phyloP scores from a whole-genome alignment of 192 early-diverging fungal genomes.

The Haplosporangium gracile region DNA sequence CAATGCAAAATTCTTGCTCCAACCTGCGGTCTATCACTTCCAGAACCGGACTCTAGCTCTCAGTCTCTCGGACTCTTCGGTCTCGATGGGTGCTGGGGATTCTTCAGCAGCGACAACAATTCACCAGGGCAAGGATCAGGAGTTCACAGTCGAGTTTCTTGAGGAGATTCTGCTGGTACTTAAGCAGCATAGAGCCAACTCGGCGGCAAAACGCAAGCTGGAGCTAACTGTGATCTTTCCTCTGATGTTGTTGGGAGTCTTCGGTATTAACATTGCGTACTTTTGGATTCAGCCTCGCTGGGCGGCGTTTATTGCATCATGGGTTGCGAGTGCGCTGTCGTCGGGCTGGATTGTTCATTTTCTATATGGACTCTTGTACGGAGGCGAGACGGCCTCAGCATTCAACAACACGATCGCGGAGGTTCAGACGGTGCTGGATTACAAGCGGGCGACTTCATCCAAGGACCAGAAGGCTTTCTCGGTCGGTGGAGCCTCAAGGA shows the following conservation, averaged over 20 bases:
- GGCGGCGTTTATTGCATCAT: conserved; percentile 29
- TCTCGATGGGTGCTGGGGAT: background rate
- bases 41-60: conserved; percentile 8
- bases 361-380: conserved; percentile 40
- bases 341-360: conserved; percentile 42
- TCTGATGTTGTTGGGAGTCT: conserved; percentile 1
- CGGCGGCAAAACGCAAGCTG: background rate
- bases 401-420: conserved; percentile 39
- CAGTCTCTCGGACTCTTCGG: background rate
- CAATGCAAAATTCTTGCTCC: conserved; percentile 57
- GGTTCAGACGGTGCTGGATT: conserved; percentile 31
- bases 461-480: background rate
- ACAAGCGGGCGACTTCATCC: background rate
- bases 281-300: conserved; percentile 40
- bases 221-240: conserved; percentile 19
- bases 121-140: conserved; percentile 2
- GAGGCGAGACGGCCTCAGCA: conserved; percentile 26
- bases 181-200: conserved; percentile 13
- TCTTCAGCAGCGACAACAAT: background rate
- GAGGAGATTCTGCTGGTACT: conserved; percentile 35
- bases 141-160: conserved; percentile 19
- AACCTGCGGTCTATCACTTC: conserved; percentile 43
- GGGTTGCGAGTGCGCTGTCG: conserved; percentile 28
- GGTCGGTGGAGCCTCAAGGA: background rate
- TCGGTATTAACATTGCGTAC: conserved; percentile 24